A percentile compares a stretch with the other conserved stretches of the same genome.
These are phyloP conservation scores for Fusarium sp. DNA, from an alignment of 2,329 filamentous ascomycete species.

Conservation along the genomic window DNA sequence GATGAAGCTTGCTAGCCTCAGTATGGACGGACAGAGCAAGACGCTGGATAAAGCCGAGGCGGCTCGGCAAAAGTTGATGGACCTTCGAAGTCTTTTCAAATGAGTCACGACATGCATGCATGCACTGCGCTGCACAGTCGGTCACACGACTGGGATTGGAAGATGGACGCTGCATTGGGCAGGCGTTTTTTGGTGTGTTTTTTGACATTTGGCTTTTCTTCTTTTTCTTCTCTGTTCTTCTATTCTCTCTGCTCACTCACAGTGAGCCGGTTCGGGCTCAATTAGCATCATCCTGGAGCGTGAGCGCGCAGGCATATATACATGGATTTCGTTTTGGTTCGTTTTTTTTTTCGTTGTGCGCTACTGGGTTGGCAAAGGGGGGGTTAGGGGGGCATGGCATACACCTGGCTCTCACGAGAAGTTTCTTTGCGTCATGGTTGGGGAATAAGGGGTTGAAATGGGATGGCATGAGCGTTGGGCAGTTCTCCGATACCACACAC, in stretches of 20 bases:
- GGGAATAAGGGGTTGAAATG: slow-evolving; percentile 16
- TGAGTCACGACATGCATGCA: slow-evolving; percentile 43
- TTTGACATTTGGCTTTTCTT: neutral
- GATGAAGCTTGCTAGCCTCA: slow-evolving; percentile 85
- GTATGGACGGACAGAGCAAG: slow-evolving; percentile 72
- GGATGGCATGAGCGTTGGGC: slow-evolving; percentile 32
- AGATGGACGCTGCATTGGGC: slow-evolving; percentile 29
- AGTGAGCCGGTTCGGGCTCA: slow-evolving; percentile 29
- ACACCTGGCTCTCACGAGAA: slow-evolving; percentile 46
- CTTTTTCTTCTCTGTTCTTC: slow-evolving; percentile 42
- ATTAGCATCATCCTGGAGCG: slow-evolving; percentile 28
- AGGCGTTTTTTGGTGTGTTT: slow-evolving; percentile 37
- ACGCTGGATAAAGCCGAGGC: slow-evolving; percentile 60
- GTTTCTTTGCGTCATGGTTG: slow-evolving; percentile 30
- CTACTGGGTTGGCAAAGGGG: slow-evolving; percentile 8
- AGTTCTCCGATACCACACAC: slow-evolving; percentile 24
- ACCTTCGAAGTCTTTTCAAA: slow-evolving; percentile 66
- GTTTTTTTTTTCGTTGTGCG: slow-evolving; percentile 27
- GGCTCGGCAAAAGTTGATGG: slow-evolving; percentile 68
- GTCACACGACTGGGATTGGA: slow-evolving; percentile 16
- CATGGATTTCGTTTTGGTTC: slow-evolving; percentile 18
- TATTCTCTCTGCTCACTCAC: slow-evolving; percentile 43
- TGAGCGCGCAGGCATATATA: slow-evolving; percentile 26
- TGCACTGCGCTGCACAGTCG: neutral
- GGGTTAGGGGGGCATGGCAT: slow-evolving; percentile 11